Percentiles rank a stretch among this genome's conserved stretches.
phyloP scores from a whole-genome alignment of 169 alveolate genomes.

The Eimeria sp. region DNA sequence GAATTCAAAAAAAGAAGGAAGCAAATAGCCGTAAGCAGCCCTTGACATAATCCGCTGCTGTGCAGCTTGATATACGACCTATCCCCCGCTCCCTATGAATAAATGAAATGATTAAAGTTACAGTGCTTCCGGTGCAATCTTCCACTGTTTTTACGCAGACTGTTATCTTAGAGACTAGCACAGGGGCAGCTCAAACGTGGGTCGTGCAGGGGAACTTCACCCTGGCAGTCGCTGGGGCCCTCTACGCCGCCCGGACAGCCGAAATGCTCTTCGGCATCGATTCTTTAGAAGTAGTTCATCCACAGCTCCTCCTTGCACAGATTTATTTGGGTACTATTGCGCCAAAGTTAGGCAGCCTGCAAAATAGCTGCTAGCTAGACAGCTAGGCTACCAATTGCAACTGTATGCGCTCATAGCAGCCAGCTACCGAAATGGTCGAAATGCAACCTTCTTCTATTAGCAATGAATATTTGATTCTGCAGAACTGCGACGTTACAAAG shows the following conservation, averaged over 20 bases:
- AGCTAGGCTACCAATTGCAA: not conserved
- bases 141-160: not conserved
- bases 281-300: slow-evolving; percentile 62
- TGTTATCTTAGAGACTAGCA: slow-evolving; percentile 22
- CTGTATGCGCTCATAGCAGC: not conserved
- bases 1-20: slow-evolving; percentile 10
- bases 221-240: slow-evolving; percentile 79
- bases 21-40: slow-evolving; percentile 37
- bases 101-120: not conserved
- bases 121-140: no score
- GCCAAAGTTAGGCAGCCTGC: not conserved
- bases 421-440: not conserved
- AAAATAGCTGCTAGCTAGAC: not conserved
- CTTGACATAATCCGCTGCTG: not conserved
- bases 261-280: slow-evolving; percentile 55
- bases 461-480: not conserved
- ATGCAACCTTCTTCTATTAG: no score
- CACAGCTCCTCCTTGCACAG: slow-evolving; percentile 79
- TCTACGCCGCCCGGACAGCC: slow-evolving; percentile 74
- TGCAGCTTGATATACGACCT: not conserved
- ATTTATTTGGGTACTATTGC: slow-evolving; percentile 62
- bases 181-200: slow-evolving; percentile 72
- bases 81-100: not conserved
- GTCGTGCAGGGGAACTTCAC: slow-evolving; percentile 69
- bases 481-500: not conserved